Conservation (phyloP, 352 stramenopile genomes). For the Albugo laibachii region DNA sequence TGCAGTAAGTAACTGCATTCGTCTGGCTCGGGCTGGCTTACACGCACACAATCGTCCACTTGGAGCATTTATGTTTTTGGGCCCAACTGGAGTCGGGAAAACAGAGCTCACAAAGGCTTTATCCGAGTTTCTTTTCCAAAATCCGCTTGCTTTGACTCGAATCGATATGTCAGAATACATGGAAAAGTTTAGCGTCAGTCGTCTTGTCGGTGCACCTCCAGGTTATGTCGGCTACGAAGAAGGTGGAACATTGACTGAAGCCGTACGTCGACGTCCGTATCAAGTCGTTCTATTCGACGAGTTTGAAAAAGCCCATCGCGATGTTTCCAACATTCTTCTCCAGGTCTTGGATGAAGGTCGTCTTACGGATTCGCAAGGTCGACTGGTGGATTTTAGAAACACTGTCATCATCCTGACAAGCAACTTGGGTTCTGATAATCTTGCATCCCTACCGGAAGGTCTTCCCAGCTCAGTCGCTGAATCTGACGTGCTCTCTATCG, state of each 20-base stretch:
- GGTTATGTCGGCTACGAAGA: constrained; percentile 91
- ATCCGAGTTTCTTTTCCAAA: constrained; percentile 91
- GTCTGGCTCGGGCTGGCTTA: constrained; percentile 84
- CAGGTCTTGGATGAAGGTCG: constrained; percentile 77
- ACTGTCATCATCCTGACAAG: constrained; percentile 95
- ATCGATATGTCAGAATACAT: constrained; percentile 98
- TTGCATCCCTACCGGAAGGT: constrained; percentile 30
- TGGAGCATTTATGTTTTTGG: constrained; percentile 91
- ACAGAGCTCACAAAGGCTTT: constrained; percentile 94
- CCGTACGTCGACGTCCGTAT: constrained; percentile 86
- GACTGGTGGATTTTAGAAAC: constrained; percentile 93
- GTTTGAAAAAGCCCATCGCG: constrained; percentile 94
- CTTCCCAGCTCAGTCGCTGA: constrained; percentile 36
- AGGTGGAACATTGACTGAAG: constrained; percentile 91
- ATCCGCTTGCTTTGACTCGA: constrained; percentile 84
- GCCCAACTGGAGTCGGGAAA: constrained; percentile 87
- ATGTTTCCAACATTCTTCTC: constrained; percentile 94
- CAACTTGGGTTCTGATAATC: constrained; percentile 90
- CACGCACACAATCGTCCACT: constrained; percentile 91
- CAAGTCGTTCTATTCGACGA: constrained; percentile 94
- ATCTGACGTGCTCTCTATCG: constrained; percentile 72
- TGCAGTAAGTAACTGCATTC: constrained; percentile 81
- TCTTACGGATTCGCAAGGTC: constrained; percentile 92
- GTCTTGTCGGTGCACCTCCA: constrained; percentile 81
- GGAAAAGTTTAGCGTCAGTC: constrained; percentile 89